Evolutionary conservation across 2,329 filamentous ascomycete species (phyloP).

Genomic region (Rutstroemia sp.): DNA sequence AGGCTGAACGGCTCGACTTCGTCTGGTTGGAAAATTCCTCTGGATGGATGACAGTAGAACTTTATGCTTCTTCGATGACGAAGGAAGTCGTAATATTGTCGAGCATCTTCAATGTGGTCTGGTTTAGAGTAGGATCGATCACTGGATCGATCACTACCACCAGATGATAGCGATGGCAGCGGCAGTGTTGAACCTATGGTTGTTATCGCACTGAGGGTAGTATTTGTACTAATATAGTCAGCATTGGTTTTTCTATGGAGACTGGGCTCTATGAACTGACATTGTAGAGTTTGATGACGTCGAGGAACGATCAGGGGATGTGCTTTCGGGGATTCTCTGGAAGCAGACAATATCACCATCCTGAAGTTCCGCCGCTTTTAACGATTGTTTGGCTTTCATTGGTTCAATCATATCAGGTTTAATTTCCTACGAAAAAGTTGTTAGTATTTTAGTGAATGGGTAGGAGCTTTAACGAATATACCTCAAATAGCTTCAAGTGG

Average conservation of each 20-base stretch:
- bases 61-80: conserved; percentile 73
- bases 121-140: neutral
- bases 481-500: conserved; percentile 69
- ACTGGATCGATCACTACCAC: conserved; percentile 11
- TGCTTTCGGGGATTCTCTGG: conserved; percentile 52
- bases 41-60: conserved; percentile 64
- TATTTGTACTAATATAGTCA: neutral
- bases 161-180: conserved; percentile 11
- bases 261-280: too few species aligned
- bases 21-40: conserved; percentile 35
- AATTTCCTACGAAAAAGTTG: conserved; percentile 57
- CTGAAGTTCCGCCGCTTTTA: conserved; percentile 88
- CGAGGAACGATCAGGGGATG: conserved; percentile 29
- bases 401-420: conserved; percentile 96
- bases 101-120: conserved; percentile 62
- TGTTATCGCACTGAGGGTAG: neutral
- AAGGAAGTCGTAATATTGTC: conserved; percentile 89
- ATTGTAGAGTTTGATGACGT: too few species aligned
- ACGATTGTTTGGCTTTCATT: conserved; percentile 83
- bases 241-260: neutral
- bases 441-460: conserved; percentile 15
- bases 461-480: conserved; percentile 27
- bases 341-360: conserved; percentile 97
- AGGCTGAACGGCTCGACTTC: conserved; percentile 65
- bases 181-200: neutral